A percentile compares a stretch with the other conserved stretches of the same genome.
Evolutionary conservation across 148 eudicot species (phyloP).

Genomic region (Heliosperma pusillum): DNA sequence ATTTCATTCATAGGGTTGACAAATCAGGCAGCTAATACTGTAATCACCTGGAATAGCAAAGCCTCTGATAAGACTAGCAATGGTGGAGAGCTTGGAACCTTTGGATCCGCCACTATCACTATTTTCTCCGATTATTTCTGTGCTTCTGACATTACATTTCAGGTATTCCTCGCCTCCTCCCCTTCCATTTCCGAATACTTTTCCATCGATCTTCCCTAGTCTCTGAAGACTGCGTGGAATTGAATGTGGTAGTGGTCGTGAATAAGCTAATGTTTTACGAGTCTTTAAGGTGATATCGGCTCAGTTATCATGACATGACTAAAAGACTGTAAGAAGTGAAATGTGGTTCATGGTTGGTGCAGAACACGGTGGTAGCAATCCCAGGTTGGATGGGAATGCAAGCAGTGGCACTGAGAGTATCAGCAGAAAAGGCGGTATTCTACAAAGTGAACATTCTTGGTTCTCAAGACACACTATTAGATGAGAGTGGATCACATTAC

Average conservation of each 20-base stretch:
- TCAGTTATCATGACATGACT: too few species aligned
- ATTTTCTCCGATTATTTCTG: conserved; percentile 77
- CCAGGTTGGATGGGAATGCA: conserved; percentile 64
- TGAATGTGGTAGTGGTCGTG: too few species aligned
- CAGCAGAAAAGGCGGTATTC: conserved; percentile 61
- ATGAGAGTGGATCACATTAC: conserved; percentile 72
- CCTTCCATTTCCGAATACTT: too few species aligned
- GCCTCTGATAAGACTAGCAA: conserved; percentile 52
- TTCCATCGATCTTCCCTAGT: too few species aligned
- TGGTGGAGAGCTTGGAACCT: conserved; percentile 62
- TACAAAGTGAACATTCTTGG: conserved; percentile 64
- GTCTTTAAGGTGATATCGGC: too few species aligned
- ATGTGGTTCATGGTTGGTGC: conserved; percentile 5
- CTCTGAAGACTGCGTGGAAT: too few species aligned
- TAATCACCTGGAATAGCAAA: conserved; percentile 71
- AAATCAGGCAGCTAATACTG: conserved; percentile 38
- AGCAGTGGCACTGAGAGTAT: conserved; percentile 79
- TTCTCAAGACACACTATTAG: conserved; percentile 78
- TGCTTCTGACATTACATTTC: conserved; percentile 68
- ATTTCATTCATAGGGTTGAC: conserved; percentile 71
- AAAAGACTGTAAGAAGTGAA: too few species aligned
- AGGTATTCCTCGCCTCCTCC: conserved; percentile 47
- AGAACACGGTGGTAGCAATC: conserved; percentile 63
- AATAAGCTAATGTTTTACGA: too few species aligned
- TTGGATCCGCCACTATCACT: conserved; percentile 60